Conservation (phyloP, 2,329 filamentous ascomycete species). For the Fusarium pilosicola region DNA sequence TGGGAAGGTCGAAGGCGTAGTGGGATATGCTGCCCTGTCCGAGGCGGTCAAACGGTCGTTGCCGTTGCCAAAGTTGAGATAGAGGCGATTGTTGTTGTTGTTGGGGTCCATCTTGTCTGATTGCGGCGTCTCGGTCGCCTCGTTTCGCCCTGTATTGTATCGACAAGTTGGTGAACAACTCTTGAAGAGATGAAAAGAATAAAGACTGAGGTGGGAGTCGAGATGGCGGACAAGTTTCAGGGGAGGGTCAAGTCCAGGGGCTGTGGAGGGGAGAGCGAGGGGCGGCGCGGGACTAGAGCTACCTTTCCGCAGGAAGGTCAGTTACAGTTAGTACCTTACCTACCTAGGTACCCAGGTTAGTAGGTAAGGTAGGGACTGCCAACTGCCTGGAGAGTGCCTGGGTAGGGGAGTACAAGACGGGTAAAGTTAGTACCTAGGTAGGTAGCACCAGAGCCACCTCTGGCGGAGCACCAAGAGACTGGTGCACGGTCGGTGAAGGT, state of each 20-base stretch:
- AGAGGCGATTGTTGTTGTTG: constrained; percentile 72
- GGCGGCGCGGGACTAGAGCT: constrained; percentile 31
- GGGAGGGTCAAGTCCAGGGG: constrained; percentile 42
- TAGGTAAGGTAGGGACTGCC: not conserved
- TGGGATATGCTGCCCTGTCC: constrained; percentile 79
- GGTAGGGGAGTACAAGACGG: not conserved
- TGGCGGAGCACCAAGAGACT: constrained; percentile 24
- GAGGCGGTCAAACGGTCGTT: constrained; percentile 70
- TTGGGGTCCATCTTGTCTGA: constrained; percentile 60
- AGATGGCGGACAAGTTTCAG: constrained; percentile 43
- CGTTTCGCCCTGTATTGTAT: constrained; percentile 30
- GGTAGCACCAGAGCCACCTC: constrained; percentile 32
- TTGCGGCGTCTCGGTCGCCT: constrained; percentile 18
- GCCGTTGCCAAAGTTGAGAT: constrained; percentile 74
- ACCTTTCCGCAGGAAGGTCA: not conserved
- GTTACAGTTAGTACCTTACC: not conserved
- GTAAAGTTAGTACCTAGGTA: constrained; percentile 3
- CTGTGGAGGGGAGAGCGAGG: constrained; percentile 37
- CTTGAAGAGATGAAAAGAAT: constrained; percentile 15
- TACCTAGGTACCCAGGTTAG: too few species aligned
- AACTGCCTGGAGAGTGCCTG: not conserved
- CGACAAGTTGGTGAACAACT: constrained; percentile 31
- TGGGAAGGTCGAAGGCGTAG: constrained; percentile 94
- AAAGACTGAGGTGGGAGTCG: constrained; percentile 35
- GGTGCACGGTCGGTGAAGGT: constrained; percentile 6